Evolutionary conservation across 352 stramenopile species (phyloP).

Genomic region (Plasmopara muralis): DNA sequence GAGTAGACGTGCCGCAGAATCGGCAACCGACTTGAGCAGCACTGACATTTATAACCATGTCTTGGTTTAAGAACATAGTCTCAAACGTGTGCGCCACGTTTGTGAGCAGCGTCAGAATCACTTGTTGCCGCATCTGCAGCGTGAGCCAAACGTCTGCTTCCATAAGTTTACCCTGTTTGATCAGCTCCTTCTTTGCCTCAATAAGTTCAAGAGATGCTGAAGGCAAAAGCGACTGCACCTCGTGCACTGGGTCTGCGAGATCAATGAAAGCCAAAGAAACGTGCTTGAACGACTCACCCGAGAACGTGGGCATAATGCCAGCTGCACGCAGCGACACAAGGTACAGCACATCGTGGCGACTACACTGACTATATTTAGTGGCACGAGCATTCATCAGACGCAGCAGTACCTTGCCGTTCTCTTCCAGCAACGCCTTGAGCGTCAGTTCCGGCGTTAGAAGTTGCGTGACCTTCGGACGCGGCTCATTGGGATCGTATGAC

Average conservation of each 20-base stretch:
- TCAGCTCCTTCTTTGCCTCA: constrained; percentile 55
- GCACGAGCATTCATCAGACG: constrained; percentile 71
- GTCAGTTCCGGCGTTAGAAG: constrained; percentile 67
- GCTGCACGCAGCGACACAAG: constrained; percentile 47
- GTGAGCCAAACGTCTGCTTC: constrained; percentile 82
- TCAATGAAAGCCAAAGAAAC: constrained; percentile 78
- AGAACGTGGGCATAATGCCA: constrained; percentile 80
- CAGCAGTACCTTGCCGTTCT: constrained; percentile 75
- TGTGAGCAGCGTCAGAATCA: constrained; percentile 72
- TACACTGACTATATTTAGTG: constrained; percentile 61
- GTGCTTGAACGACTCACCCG: constrained; percentile 68
- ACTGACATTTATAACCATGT: constrained; percentile 59
- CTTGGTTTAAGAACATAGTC: constrained; percentile 69
- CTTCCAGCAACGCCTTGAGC: constrained; percentile 62
- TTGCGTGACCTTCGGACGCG: constrained; percentile 50
- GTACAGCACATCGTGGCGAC: constrained; percentile 69
- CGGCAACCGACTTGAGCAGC: constrained; percentile 60
- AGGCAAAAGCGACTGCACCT: constrained; percentile 69
- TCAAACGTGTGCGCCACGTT: constrained; percentile 82
- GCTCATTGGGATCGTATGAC: constrained; percentile 42
- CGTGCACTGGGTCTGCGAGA: constrained; percentile 57
- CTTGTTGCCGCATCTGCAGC: constrained; percentile 80
- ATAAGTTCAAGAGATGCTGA: constrained; percentile 50
- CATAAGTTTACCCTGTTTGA: constrained; percentile 66
- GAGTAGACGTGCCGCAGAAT: constrained; percentile 49